Conservation (phyloP, 345 rosid species). For the Arabidopsis arenosa region DNA sequence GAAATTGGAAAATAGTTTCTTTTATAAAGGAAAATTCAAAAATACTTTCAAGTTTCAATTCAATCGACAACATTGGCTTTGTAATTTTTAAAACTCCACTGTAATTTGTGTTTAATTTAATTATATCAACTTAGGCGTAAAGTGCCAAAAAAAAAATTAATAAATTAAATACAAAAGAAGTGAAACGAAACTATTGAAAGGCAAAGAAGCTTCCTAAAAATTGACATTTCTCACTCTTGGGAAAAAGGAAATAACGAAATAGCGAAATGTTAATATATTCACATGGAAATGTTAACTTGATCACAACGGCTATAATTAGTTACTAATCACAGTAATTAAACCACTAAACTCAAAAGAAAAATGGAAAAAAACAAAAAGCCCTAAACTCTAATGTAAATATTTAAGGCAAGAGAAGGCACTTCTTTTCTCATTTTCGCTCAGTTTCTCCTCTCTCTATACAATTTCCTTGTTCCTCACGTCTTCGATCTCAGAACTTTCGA, state of each 20-base stretch:
- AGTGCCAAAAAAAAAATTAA: no score
- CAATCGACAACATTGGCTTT: no score
- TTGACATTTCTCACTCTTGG: background rate
- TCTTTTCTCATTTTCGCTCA: background rate
- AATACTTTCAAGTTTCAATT: no score
- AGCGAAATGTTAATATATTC: background rate
- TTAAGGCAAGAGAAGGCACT: background rate
- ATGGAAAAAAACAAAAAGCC: background rate
- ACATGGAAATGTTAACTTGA: background rate
- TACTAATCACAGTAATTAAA: slow-evolving; percentile 7
- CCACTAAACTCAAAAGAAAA: background rate
- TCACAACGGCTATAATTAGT: slow-evolving; percentile 1
- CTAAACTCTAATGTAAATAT: background rate
- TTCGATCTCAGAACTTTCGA: background rate
- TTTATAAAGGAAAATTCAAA: no score
- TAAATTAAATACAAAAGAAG: background rate
- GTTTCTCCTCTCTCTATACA: background rate
- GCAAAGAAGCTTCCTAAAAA: background rate
- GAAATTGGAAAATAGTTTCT: no score
- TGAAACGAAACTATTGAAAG: background rate
- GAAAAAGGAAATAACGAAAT: background rate
- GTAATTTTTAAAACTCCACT: no score
- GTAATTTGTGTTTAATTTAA: no score
- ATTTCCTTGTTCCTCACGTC: background rate
- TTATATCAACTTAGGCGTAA: no score